Evolutionary conservation across 257 asterid genomes (phyloP), one percentile per base, ranked within the genome.

Genomic region (Jasminum sambac): DNA sequence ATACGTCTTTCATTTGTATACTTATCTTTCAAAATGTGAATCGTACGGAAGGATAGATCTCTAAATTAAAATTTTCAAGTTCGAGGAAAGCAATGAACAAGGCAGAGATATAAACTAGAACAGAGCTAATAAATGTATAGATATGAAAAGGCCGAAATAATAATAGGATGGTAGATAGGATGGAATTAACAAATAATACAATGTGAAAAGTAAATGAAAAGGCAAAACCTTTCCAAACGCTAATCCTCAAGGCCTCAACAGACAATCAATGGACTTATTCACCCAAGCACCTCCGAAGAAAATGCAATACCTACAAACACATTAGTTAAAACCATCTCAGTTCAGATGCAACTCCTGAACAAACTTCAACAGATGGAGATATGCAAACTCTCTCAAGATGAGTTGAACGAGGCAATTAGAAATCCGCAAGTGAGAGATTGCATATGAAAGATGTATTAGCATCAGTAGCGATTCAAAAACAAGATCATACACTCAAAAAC

Each of bases 261-360:
- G 99, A 95, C 76, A 95, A 82, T 74, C 99, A 98, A 77, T 95
- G 98, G 81, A 95, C 99, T 77, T 95, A 95, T 84, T 95, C 99
- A 30, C 99, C 99, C 93, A 95, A 82, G 79, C 91, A 95, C 69
- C 83, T 89, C 57, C 99, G 96, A 82, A 95, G 99, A 90, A 94
- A 86, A 84, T 94, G 97, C 86, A 94, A 79, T 77, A 94, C 99
- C 99, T 94, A 79, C 55, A 70, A 63, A 63, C 68, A 71, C 76
- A 62, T 57, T 42, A 72, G 66, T 17, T 58, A 62, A 62, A 64
- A 69, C 57, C 40, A 52, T 13, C 62, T 55, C 39, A 70, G 26
- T 71, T 65, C 52, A 67, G 58, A 74, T 55, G n/a, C 65, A 39
- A 48, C 68, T 40, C 63, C 16, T 6, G 64, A 55, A 26, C n/a